These are phyloP conservation scores for Quercus mongolica DNA, from an alignment of 306 rosid species.

Conservation along the genomic window DNA sequence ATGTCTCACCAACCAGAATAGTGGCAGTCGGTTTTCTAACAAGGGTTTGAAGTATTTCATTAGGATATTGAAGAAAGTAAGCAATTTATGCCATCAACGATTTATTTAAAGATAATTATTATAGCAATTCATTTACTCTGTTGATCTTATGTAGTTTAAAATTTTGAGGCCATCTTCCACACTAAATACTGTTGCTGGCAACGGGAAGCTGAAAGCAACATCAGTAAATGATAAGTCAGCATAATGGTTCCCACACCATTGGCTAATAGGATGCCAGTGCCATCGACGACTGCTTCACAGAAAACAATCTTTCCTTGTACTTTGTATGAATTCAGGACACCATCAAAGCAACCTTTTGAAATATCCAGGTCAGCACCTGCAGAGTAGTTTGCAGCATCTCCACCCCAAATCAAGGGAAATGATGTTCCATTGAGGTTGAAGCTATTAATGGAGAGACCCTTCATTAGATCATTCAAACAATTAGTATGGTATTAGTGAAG, in stretches of 20 bases:
- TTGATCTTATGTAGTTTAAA: slow-evolving; percentile 24
- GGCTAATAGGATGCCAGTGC: slow-evolving; percentile 4
- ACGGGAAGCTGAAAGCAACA: not conserved
- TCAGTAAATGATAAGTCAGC: slow-evolving; percentile 6
- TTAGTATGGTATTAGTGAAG: not conserved
- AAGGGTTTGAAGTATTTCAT: not conserved
- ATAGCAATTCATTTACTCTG: slow-evolving; percentile 13
- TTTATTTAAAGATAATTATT: not conserved
- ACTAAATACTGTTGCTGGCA: slow-evolving; percentile 20
- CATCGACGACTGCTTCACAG: slow-evolving; percentile 11
- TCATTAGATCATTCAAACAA: not conserved
- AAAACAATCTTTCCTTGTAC: slow-evolving; percentile 21
- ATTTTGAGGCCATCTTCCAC: slow-evolving; percentile 18
- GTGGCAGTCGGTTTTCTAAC: slow-evolving; percentile 26
- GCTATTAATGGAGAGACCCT: slow-evolving; percentile 31
- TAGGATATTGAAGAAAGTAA: not conserved
- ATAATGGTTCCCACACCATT: slow-evolving; percentile 31
- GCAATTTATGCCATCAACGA: not conserved
- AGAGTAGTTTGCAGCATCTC: slow-evolving; percentile 39
- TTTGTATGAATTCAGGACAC: slow-evolving; percentile 11
- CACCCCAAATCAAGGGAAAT: slow-evolving; percentile 34
- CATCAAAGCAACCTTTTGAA: slow-evolving; percentile 11
- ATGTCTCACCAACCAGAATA: slow-evolving; percentile 10
- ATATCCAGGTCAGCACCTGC: slow-evolving; percentile 1
- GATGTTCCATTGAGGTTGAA: slow-evolving; percentile 13